Percentiles rank a stretch among this genome's conserved stretches.
Evolutionary conservation across 345 rosid genomes (phyloP).

Genomic region (Barbarea vulgaris): DNA sequence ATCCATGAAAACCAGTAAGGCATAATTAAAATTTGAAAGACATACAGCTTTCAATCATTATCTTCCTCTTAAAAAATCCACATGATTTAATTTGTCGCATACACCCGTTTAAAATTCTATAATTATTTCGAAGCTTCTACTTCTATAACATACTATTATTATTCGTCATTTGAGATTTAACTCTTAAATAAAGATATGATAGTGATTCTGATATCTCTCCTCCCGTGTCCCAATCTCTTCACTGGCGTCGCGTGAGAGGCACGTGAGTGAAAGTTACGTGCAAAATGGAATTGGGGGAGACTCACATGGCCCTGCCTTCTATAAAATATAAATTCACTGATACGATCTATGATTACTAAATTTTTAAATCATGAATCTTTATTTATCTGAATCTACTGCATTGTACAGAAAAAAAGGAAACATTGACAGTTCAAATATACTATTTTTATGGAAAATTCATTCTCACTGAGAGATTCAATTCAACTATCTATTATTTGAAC

Average conservation of each 20-base stretch:
- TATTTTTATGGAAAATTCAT: neutral
- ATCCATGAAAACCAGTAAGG: conserved; percentile 15
- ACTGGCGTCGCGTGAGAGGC: conserved; percentile 42
- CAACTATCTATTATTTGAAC: neutral
- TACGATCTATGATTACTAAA: conserved; percentile 17
- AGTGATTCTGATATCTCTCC: conserved; percentile 35
- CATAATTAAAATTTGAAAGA: conserved; percentile 9
- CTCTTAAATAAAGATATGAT: conserved; percentile 12
- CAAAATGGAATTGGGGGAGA: conserved; percentile 12
- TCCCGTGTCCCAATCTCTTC: conserved; percentile 36
- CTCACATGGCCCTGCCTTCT: conserved; percentile 38
- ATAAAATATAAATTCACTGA: conserved; percentile 20
- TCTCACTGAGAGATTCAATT: neutral
- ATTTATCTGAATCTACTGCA: conserved; percentile 20
- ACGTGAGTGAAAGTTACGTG: conserved; percentile 42
- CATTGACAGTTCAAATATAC: neutral
- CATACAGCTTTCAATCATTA: conserved; percentile 35
- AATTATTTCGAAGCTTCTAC: conserved; percentile 37
- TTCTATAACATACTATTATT: neutral
- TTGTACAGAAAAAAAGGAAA: neutral
- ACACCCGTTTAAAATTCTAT: neutral
- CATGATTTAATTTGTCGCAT: conserved; percentile 39
- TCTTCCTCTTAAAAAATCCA: conserved; percentile 15
- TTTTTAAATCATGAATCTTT: neutral
- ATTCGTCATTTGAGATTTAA: neutral